Evolutionary conservation across 441 rosid species (phyloP), one percentile per base, ranked within the genome.

Genomic region (Mallotus repandus): DNA sequence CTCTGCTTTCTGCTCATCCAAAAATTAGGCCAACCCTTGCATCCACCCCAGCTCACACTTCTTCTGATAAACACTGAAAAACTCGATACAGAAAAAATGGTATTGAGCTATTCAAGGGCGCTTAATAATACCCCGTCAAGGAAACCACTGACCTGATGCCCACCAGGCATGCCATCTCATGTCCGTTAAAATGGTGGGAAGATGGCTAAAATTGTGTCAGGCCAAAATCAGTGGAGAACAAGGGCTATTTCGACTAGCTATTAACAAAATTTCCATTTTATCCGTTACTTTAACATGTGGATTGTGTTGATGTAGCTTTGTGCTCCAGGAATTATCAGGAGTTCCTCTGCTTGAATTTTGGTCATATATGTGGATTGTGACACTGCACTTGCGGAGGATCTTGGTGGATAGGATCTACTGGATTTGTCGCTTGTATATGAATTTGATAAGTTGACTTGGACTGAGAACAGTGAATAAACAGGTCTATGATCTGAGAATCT

Each of bases 401-500:
- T 84, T 76, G 77, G 65, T 29, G 82, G 76, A 71, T 48, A 80
- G 38, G 78, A 78, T 61, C 74, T 81, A 2, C 80, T 21, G 29
- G 65, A 53, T n/a, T 74, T 70, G 66, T 15, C 67, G 57, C 32
- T 61, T 12, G 53, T 9, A 68, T 58, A 83, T 79, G 54, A 73
- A 82, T 77, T 70, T 59, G 71, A 74, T 25, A 68, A 52, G 58
- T 86, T 85, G 25, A 89, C 90, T 48, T 83, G 84, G 74, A 92
- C 88, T 0, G 89, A 83, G 62, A 94, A 94, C n/a, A 91, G 79
- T 2, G 97, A 86, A 61, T 89, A 91, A 55, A 94, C 99, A 3
- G 99, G 97, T 70, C 98, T 81, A 76, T 94, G 99, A 63, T 94
- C 97, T 0, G 99, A 94, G 76, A 94, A 91, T 80, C 88, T 86